These are phyloP conservation scores for Debaryomyces hansenii DNA, from an alignment of 805 yeast species.

Conservation along the genomic window DNA sequence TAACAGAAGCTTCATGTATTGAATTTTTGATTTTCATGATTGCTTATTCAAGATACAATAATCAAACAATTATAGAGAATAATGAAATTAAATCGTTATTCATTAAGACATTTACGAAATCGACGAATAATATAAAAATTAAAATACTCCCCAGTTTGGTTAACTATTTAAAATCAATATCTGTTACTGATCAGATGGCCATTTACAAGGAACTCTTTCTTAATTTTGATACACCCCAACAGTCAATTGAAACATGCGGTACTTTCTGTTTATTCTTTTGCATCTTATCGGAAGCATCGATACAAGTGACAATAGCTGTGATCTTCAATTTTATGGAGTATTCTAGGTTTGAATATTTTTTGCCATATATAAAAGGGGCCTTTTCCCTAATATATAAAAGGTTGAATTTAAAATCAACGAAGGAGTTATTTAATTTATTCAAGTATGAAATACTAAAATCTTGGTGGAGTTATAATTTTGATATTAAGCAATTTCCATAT, in stretches of 20 bases:
- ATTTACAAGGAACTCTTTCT: slow-evolving; percentile 29
- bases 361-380: slow-evolving; percentile 27
- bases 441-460: slow-evolving; percentile 38
- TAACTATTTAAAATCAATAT: slow-evolving; percentile 5
- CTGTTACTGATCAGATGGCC: slow-evolving; percentile 15
- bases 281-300: slow-evolving; percentile 26
- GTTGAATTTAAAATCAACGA: slow-evolving; percentile 10
- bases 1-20: slow-evolving; percentile 33
- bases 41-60: slow-evolving; percentile 22
- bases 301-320: slow-evolving; percentile 30
- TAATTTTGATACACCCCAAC: slow-evolving; percentile 35
- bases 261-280: slow-evolving; percentile 39
- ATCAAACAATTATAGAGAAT: slow-evolving; percentile 23
- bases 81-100: not conserved
- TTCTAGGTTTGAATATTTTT: slow-evolving; percentile 28
- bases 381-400: slow-evolving; percentile 20
- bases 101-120: slow-evolving; percentile 6
- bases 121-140: slow-evolving; percentile 19
- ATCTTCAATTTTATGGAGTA: slow-evolving; percentile 45
- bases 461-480: slow-evolving; percentile 40
- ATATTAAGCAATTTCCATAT: slow-evolving; percentile 40
- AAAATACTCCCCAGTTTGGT: slow-evolving; percentile 15
- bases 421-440: slow-evolving; percentile 26
- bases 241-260: slow-evolving; percentile 36
- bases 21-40: slow-evolving; percentile 34